Conservation (phyloP, 345 rosid species). For the Durio zibethinus region DNA sequence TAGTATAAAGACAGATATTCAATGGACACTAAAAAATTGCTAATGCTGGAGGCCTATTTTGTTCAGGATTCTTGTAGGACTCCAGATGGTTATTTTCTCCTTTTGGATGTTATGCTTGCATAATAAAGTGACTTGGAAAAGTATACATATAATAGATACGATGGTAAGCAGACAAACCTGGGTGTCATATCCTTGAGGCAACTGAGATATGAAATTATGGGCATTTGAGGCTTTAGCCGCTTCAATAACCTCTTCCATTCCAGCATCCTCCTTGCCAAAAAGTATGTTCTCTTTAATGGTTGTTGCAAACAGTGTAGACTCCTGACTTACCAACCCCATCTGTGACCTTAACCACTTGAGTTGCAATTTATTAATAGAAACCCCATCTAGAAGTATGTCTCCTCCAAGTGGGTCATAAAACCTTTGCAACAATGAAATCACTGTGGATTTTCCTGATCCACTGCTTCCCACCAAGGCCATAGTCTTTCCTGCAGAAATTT, state of each 20-base stretch:
- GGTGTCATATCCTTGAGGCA: conserved; percentile 64
- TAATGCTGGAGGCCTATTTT: no score
- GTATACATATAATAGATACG: no score
- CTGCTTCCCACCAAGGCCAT: conserved; percentile 87
- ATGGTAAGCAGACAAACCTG: conserved; percentile 29
- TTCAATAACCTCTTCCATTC: conserved; percentile 45
- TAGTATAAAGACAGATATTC: no score
- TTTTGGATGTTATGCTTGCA: no score
- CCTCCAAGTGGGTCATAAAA: conserved; percentile 70
- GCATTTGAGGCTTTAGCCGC: conserved; percentile 68
- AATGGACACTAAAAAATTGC: background rate
- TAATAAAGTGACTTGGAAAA: no score
- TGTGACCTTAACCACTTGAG: conserved; percentile 82
- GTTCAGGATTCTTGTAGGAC: no score
- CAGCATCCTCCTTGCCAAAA: conserved; percentile 64
- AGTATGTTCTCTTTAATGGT: conserved; percentile 52
- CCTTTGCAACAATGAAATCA: conserved; percentile 71
- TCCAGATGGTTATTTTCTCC: no score
- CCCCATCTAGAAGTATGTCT: conserved; percentile 59
- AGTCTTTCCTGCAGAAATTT: conserved; percentile 65
- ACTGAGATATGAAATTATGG: conserved; percentile 52
- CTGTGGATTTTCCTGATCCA: conserved; percentile 89
- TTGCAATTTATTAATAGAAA: conserved; percentile 51
- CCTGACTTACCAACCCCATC: conserved; percentile 77
- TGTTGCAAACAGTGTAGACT: conserved; percentile 71